Percentiles rank a stretch among this genome's conserved stretches.
Conservation (phyloP, 2,329 filamentous ascomycete genomes). For the Fusarium tjaetaba region DNA sequence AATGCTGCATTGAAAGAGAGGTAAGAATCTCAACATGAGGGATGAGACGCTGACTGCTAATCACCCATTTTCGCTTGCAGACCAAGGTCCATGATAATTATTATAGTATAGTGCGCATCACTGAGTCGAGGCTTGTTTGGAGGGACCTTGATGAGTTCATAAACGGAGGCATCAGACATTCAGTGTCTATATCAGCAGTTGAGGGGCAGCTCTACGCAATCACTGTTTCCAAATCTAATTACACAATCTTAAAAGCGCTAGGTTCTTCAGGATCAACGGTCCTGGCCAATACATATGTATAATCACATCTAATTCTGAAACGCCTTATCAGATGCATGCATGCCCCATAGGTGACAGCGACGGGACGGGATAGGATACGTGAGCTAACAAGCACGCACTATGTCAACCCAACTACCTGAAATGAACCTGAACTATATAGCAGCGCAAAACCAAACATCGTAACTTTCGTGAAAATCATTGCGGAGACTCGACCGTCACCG, state of each 20-base stretch:
- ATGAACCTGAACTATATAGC: background rate
- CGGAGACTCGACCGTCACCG: conserved; percentile 41
- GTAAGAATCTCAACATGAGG: background rate
- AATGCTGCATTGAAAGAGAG: background rate
- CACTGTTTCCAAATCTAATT: background rate
- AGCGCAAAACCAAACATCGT: conserved; percentile 23
- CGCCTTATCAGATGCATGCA: conserved; percentile 46
- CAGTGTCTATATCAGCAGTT: background rate
- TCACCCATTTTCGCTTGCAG: background rate
- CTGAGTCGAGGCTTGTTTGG: background rate
- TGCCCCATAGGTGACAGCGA: conserved; percentile 21
- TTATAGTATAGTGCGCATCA: background rate
- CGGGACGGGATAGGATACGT: conserved; percentile 18
- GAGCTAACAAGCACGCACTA: conserved; percentile 21
- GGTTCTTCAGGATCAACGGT: conserved; percentile 23
- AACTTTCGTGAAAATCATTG: conserved; percentile 39
- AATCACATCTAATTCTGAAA: conserved; percentile 42
- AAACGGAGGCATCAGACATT: background rate
- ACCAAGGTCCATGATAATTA: background rate
- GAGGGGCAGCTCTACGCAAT: background rate
- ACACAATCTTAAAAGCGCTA: conserved; percentile 14
- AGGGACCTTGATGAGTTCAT: background rate
- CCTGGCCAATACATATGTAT: conserved; percentile 24
- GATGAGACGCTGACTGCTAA: background rate
- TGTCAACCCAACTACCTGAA: conserved; percentile 10